These are phyloP conservation scores for Tremella yokohamensis DNA, from an alignment of 768 basidiomycete genomes.

Conservation along the genomic window DNA sequence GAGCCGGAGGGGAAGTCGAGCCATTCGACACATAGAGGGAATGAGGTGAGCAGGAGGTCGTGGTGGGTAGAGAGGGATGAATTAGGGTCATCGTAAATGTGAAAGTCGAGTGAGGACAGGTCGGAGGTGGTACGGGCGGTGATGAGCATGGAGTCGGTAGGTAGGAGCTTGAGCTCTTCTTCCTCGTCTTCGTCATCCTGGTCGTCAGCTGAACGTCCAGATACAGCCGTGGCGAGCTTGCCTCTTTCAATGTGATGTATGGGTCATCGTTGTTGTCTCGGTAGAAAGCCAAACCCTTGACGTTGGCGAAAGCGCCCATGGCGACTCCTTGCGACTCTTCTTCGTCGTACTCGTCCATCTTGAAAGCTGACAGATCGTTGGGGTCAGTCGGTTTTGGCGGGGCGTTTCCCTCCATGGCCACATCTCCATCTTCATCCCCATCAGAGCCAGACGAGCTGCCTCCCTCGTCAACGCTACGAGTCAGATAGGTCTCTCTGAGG, in stretches of 20 bases:
- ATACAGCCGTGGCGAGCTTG: slow-evolving; percentile 49
- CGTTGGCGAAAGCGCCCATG: slow-evolving; percentile 80
- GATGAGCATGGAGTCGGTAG: slow-evolving; percentile 88
- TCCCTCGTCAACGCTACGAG: slow-evolving; percentile 21
- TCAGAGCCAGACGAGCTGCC: slow-evolving; percentile 51
- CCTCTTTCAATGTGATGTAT: slow-evolving; percentile 92
- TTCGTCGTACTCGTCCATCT: slow-evolving; percentile 87
- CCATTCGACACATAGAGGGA: slow-evolving; percentile 99
- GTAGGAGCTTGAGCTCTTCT: slow-evolving; percentile 79
- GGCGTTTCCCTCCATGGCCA: slow-evolving; percentile 32
- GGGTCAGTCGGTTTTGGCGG: slow-evolving; percentile 51
- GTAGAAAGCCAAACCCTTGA: slow-evolving; percentile 91
- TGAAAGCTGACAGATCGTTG: slow-evolving; percentile 79
- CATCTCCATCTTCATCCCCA: slow-evolving; percentile 41
- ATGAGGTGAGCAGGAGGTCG: slow-evolving; percentile 94
- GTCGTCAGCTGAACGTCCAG: neutral
- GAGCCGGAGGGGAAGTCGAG: slow-evolving; percentile 71
- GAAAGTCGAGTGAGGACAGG: slow-evolving; percentile 89
- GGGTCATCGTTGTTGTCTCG: slow-evolving; percentile 90
- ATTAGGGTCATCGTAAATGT: slow-evolving; percentile 79
- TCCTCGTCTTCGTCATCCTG: slow-evolving; percentile 69
- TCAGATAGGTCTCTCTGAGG: neutral
- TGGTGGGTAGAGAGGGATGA: slow-evolving; percentile 88
- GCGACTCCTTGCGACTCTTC: slow-evolving; percentile 57
- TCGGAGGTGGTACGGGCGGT: slow-evolving; percentile 95